A percentile compares a stretch with the other conserved stretches of the same genome.
Conservation (phyloP, 768 basidiomycete species). For the Amanita brunnescens region DNA sequence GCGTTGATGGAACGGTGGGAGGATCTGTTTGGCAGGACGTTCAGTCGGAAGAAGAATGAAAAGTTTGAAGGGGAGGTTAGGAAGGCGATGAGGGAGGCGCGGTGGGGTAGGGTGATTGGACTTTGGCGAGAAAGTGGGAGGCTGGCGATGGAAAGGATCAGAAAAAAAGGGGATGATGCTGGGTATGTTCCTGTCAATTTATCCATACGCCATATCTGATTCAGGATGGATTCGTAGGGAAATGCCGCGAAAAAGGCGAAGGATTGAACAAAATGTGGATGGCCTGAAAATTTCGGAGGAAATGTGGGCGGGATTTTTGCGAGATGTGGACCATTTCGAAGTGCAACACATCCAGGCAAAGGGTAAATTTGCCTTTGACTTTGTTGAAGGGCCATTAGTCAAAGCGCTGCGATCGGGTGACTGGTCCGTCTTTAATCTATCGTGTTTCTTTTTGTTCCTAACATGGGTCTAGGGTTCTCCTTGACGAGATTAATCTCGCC, state of each 20-base stretch:
- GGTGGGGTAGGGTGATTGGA: constrained; percentile 77
- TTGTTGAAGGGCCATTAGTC: constrained; percentile 93
- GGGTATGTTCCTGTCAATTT: constrained; percentile 8
- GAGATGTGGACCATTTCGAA: constrained; percentile 72
- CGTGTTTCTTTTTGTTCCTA: background rate
- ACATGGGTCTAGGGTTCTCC: constrained; percentile 58
- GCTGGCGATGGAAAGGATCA: constrained; percentile 60
- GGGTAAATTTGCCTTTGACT: constrained; percentile 87
- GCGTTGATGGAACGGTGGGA: constrained; percentile 66
- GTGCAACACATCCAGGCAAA: constrained; percentile 81
- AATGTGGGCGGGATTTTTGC: constrained; percentile 62
- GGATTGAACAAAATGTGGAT: constrained; percentile 35
- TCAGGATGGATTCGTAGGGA: constrained; percentile 17
- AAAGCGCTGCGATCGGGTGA: constrained; percentile 82
- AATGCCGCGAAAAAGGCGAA: constrained; percentile 63
- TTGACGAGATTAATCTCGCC: constrained; percentile 95
- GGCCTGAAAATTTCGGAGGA: constrained; percentile 31
- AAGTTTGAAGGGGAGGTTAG: constrained; percentile 76
- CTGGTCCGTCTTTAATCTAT: constrained; percentile 51
- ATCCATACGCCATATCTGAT: background rate
- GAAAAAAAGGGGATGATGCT: constrained; percentile 19
- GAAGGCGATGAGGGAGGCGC: constrained; percentile 72
- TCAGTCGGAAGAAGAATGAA: constrained; percentile 84
- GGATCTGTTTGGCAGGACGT: constrained; percentile 75
- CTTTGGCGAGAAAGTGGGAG: constrained; percentile 76